A percentile compares a stretch with the other conserved stretches of the same genome.
Evolutionary conservation across 1,284 basidiomycete genomes (phyloP).

Genomic region (Exobasidium rhododendri): DNA sequence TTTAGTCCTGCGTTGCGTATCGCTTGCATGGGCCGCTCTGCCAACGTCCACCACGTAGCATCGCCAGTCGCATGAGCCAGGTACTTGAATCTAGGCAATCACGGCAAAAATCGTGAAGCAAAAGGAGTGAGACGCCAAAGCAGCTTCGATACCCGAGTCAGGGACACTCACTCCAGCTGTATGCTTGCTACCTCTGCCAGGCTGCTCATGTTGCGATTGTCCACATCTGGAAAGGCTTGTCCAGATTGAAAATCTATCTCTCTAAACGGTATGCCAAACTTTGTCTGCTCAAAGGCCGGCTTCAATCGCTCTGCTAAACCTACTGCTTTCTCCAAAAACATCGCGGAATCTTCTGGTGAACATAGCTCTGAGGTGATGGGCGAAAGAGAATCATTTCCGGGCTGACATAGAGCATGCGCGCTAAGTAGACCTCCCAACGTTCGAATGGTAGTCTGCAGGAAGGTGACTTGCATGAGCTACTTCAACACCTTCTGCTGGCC

Average conservation of each 20-base stretch:
- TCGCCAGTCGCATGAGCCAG: constrained; percentile 76
- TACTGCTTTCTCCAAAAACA: constrained; percentile 56
- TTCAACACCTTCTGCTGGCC: background rate
- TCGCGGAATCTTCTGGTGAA: constrained; percentile 26
- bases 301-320: constrained; percentile 80
- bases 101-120: background rate
- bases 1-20: constrained; percentile 23
- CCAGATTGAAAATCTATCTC: constrained; percentile 71
- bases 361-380: constrained; percentile 10
- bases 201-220: constrained; percentile 69
- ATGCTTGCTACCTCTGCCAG: constrained; percentile 62
- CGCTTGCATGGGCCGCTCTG: constrained; percentile 60
- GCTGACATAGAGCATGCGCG: constrained; percentile 58
- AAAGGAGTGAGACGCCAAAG: too few species aligned
- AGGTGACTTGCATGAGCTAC: background rate
- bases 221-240: constrained; percentile 65
- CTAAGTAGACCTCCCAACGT: constrained; percentile 78
- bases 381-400: constrained; percentile 21
- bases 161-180: constrained; percentile 45
- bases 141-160: too few species aligned
- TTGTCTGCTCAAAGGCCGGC: constrained; percentile 65
- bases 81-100: constrained; percentile 82
- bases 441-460: constrained; percentile 69
- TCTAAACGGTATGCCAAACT: constrained; percentile 75
- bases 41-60: constrained; percentile 74